Percentiles rank a stretch among this genome's conserved stretches.
phyloP scores from a whole-genome alignment of 257 asterid species.

The Capsicum baccatum region DNA sequence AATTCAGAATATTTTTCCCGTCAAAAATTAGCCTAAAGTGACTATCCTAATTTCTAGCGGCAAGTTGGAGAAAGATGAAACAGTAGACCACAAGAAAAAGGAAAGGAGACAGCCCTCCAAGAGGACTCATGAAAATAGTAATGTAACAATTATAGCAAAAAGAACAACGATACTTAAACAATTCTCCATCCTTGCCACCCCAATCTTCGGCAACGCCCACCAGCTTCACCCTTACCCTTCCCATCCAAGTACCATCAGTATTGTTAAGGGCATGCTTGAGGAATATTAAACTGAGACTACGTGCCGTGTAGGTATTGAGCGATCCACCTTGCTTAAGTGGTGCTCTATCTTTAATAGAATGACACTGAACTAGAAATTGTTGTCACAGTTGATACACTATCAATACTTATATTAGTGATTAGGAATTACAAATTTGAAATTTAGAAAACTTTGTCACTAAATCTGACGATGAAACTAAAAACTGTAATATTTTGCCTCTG shows the following conservation, averaged over 20 bases:
- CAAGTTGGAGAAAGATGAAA: neutral
- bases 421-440: neutral
- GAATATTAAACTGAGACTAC: neutral
- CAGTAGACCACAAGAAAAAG: neutral
- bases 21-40: neutral
- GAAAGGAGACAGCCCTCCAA: neutral
- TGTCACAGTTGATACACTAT: neutral
- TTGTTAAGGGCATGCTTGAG: neutral
- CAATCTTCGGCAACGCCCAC: neutral
- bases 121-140: neutral
- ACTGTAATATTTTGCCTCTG: neutral
- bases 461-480: neutral
- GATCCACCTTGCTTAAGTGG: conserved; percentile 16
- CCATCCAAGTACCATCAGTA: conserved; percentile 2
- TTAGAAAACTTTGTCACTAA: neutral
- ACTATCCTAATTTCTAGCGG: neutral
- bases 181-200: neutral
- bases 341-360: conserved; percentile 17
- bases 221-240: neutral
- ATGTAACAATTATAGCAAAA: neutral
- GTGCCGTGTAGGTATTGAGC: neutral
- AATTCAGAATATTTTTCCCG: neutral
- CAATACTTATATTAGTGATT: neutral
- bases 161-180: neutral
- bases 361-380: neutral